These are phyloP conservation scores for Ceratocystis diversiconidia DNA, from an alignment of 2,329 filamentous ascomycete species.

Conservation along the genomic window DNA sequence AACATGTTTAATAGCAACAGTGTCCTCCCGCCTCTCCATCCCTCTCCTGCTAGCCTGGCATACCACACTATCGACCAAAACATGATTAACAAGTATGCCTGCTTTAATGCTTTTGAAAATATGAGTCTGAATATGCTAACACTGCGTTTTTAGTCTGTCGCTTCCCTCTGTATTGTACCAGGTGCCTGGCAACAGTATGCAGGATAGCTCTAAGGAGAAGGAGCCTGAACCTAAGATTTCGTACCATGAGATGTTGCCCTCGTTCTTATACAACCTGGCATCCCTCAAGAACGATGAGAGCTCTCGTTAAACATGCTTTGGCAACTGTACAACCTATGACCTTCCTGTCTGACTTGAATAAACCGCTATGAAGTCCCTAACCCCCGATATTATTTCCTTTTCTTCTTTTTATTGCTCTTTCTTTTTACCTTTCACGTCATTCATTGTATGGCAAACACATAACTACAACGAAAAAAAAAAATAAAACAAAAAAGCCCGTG, in stretches of 20 bases:
- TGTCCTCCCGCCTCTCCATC: not conserved
- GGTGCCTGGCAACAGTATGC: not conserved
- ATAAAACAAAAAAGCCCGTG: not conserved
- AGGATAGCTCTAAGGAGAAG: not conserved
- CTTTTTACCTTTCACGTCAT: not conserved
- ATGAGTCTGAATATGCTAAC: not conserved
- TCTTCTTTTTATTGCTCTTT: not conserved
- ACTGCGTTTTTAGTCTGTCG: not conserved
- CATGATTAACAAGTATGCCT: conserved; percentile 12
- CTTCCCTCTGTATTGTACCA: not conserved
- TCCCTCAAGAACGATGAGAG: not conserved
- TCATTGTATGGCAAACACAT: not conserved
- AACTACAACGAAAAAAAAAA: not conserved
- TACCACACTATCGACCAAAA: conserved; percentile 3
- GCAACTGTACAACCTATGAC: not conserved
- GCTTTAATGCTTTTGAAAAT: not conserved
- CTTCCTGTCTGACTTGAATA: not conserved
- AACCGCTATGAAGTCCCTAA: not conserved
- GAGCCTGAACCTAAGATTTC: not conserved
- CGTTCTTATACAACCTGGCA: not conserved
- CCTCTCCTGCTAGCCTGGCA: not conserved
- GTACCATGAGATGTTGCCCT: conserved; percentile 3
- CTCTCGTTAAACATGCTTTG: not conserved
- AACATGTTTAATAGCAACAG: not conserved
- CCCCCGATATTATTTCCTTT: not conserved